phyloP scores from a whole-genome alignment of 176 grass and related monocot genomes.

The Dendrocalamus sinicus region DNA sequence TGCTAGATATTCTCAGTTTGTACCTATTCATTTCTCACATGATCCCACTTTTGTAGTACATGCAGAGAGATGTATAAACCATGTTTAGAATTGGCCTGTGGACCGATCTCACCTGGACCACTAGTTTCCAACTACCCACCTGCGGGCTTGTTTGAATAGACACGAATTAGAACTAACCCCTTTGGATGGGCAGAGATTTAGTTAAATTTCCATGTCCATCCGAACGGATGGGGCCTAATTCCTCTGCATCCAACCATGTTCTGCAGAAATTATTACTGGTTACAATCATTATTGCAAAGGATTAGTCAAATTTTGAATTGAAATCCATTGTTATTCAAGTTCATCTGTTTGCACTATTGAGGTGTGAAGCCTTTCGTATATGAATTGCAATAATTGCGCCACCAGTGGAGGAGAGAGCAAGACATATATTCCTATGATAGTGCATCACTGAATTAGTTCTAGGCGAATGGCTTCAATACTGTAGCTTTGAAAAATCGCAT shows the following conservation, averaged over 20 bases:
- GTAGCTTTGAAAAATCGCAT: background rate
- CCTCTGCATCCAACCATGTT: no score
- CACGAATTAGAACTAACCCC: background rate
- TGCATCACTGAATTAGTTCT: no score
- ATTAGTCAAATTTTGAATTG: no score
- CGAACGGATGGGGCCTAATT: background rate
- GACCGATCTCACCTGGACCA: background rate
- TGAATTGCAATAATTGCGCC: background rate
- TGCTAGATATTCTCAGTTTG: conserved; percentile 15
- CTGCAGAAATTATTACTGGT: background rate
- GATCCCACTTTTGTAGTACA: conserved; percentile 9
- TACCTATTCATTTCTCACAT: background rate
- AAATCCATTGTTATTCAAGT: background rate
- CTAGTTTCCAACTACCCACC: background rate
- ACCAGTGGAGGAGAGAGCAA: background rate
- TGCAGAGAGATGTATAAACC: background rate
- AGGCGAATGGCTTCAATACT: no score
- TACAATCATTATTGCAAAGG: background rate
- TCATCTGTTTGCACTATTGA: background rate
- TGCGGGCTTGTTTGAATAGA: background rate
- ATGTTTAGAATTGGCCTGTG: background rate
- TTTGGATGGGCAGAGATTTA: background rate
- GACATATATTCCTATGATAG: background rate
- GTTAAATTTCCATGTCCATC: background rate
- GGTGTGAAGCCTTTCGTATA: background rate